phyloP scores from a whole-genome alignment of 164 flowering plant species.

The Vitis labrusca region DNA sequence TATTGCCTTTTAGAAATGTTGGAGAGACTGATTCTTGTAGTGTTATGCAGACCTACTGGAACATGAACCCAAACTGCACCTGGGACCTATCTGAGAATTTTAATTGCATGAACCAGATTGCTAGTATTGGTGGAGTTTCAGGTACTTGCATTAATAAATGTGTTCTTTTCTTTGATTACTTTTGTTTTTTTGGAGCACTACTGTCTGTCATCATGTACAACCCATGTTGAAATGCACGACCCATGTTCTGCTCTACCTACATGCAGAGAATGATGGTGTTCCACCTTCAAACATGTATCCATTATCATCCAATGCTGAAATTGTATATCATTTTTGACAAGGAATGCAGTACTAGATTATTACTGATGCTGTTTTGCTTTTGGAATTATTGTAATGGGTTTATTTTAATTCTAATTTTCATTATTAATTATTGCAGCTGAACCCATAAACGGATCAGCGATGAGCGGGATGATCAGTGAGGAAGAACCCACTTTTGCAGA shows the following conservation, averaged over 20 bases:
- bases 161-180: background rate
- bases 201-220: too few relatives aligned
- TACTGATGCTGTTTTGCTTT: too few relatives aligned
- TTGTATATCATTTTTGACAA: too few relatives aligned
- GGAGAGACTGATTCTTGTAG: background rate
- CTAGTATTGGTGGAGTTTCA: conserved; percentile 14
- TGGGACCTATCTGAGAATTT: conserved; percentile 27
- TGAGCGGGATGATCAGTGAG: conserved; percentile 19
- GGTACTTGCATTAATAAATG: conserved; percentile 12
- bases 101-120: conserved; percentile 22
- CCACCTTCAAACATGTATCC: too few relatives aligned
- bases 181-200: background rate
- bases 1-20: background rate
- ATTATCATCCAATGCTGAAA: too few relatives aligned
- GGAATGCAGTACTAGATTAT: too few relatives aligned
- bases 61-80: conserved; percentile 21
- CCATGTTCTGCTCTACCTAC: too few relatives aligned
- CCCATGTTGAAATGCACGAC: too few relatives aligned
- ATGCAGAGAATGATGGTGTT: too few relatives aligned
- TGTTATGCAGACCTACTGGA: conserved; percentile 27
- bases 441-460: conserved; percentile 16
- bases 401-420: too few relatives aligned
- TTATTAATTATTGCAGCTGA: conserved; percentile 20
- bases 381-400: too few relatives aligned
- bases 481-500: conserved; percentile 17